These are phyloP conservation scores for Parathielavia appendiculata DNA, from an alignment of 495 filamentous ascomycete genomes.

Conservation along the genomic window DNA sequence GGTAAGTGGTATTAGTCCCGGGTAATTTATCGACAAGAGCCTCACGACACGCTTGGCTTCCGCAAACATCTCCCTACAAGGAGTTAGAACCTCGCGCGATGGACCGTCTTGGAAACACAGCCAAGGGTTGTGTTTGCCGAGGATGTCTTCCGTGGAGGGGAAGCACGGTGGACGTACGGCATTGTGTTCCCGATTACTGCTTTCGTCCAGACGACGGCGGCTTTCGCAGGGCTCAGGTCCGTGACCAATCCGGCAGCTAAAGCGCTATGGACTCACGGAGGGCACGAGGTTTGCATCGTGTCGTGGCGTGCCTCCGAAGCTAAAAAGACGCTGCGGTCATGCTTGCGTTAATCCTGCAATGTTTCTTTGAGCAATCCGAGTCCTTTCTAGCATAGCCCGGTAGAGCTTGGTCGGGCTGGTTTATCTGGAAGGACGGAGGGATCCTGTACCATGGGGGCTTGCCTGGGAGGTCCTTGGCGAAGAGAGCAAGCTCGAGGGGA, in stretches of 20 bases:
- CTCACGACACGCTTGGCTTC: background rate
- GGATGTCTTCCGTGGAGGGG: background rate
- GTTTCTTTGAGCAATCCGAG: too few relatives aligned
- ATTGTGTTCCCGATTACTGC: background rate
- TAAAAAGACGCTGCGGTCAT: too few relatives aligned
- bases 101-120: background rate
- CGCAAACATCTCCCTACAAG: background rate
- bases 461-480: too few relatives aligned
- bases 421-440: too few relatives aligned
- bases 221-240: slow-evolving; percentile 1
- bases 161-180: background rate
- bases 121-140: background rate
- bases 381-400: too few relatives aligned
- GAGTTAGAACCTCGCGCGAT: slow-evolving; percentile 3
- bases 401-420: too few relatives aligned
- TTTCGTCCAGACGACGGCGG: background rate
- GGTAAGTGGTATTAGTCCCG: background rate
- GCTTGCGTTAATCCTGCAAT: too few relatives aligned
- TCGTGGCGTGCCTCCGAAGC: too few relatives aligned
- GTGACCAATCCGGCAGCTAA: slow-evolving; percentile 4
- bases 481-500: too few relatives aligned
- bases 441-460: too few relatives aligned
- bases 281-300: too few relatives aligned
- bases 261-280: background rate
- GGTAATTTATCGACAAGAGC: background rate